phyloP scores from a whole-genome alignment of 2,329 filamentous ascomycete species.

The Pestalotiopsis fici region DNA sequence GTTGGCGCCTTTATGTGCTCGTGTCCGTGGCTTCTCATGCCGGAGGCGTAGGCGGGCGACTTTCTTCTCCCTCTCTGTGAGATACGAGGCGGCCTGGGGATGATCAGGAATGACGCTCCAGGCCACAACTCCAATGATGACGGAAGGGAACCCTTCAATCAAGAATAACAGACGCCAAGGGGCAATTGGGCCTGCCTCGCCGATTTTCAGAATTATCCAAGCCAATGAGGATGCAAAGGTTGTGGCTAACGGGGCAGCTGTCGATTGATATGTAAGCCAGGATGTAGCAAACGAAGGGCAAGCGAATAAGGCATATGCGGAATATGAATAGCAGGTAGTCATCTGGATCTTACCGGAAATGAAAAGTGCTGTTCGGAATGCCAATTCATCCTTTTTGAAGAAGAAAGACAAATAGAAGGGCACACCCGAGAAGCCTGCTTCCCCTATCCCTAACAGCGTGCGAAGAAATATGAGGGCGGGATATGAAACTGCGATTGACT shows the following conservation, averaged over 20 bases:
- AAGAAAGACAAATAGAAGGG: constrained; percentile 68
- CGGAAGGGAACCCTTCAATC: constrained; percentile 81
- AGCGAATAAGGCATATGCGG: background rate
- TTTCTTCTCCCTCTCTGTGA: constrained; percentile 64
- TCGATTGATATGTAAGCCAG: constrained; percentile 20
- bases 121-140: constrained; percentile 72
- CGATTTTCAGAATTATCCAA: constrained; percentile 74
- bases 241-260: constrained; percentile 78
- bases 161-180: constrained; percentile 87
- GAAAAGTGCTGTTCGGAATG: constrained; percentile 83
- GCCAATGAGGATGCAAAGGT: constrained; percentile 80
- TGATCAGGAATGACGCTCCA: constrained; percentile 78
- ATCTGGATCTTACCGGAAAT: constrained; percentile 61
- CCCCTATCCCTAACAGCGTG: constrained; percentile 60
- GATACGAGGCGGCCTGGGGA: constrained; percentile 65
- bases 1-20: constrained; percentile 24
- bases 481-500: constrained; percentile 67
- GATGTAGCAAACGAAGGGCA: background rate
- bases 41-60: constrained; percentile 72
- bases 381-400: constrained; percentile 70
- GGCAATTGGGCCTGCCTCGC: constrained; percentile 66
- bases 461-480: constrained; percentile 57
- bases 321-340: background rate
- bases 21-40: constrained; percentile 38
- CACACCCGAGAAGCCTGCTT: constrained; percentile 66